Conservation (phyloP, 225 moss, liverwort and hornwort species). For the Climacium dendroides region DNA sequence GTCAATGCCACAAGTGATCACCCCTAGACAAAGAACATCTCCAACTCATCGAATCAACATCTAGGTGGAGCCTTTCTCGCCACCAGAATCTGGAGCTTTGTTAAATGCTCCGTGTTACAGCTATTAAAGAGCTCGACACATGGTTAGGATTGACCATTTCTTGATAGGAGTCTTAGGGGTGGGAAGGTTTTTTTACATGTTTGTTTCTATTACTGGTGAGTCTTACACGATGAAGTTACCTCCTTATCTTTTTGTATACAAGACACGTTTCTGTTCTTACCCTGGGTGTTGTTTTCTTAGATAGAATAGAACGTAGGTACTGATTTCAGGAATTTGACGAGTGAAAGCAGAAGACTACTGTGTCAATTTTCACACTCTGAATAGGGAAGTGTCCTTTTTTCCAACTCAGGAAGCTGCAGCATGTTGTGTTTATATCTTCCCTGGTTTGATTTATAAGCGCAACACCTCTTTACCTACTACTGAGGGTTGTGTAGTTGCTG, state of each 20-base stretch:
- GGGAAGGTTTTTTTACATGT: background rate
- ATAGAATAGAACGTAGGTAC: constrained; percentile 5
- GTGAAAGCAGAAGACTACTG: background rate
- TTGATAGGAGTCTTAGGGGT: background rate
- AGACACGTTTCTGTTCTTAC: constrained; percentile 13
- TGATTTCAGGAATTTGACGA: constrained; percentile 6
- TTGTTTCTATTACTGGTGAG: constrained; percentile 5
- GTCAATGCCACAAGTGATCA: constrained; percentile 95
- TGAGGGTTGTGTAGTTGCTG: background rate
- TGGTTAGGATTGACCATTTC: constrained; percentile 28
- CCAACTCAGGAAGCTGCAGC: background rate
- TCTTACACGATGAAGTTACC: constrained; percentile 5
- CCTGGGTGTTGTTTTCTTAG: constrained; percentile 8
- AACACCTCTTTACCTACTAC: background rate
- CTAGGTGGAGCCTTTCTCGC: background rate
- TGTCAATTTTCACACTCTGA: constrained; percentile 6
- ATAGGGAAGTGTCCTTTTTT: background rate
- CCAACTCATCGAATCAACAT: constrained; percentile 30
- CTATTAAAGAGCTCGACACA: background rate
- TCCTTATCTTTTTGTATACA: constrained; percentile 27
- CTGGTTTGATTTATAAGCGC: background rate
- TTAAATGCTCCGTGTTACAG: background rate
- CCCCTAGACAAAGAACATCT: constrained; percentile 40
- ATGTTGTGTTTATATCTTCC: background rate
- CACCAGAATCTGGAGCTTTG: background rate